phyloP scores from a whole-genome alignment of 2,329 filamentous ascomycete species.

The Dothideomycetes sp. region DNA sequence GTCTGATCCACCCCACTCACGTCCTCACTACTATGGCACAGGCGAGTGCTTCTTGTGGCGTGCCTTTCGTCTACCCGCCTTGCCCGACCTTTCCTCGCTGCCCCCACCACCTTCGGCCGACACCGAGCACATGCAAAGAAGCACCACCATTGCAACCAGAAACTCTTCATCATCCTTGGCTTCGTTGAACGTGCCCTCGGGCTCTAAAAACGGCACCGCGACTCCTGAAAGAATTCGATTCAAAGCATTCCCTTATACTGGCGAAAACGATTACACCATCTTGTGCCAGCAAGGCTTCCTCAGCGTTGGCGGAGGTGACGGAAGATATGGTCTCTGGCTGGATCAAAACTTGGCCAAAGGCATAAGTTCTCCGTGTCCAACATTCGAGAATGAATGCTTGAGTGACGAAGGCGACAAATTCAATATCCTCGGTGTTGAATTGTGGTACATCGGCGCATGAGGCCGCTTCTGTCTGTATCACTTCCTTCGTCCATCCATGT shows the following conservation, averaged over 20 bases:
- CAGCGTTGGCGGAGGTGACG: constrained; percentile 76
- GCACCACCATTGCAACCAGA: constrained; percentile 46
- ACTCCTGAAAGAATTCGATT: constrained; percentile 75
- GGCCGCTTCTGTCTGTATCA: not conserved
- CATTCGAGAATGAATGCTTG: constrained; percentile 88
- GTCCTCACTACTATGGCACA: constrained; percentile 82
- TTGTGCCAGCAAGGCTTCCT: constrained; percentile 80
- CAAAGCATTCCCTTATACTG: constrained; percentile 94
- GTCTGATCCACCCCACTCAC: constrained; percentile 74
- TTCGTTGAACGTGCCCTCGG: constrained; percentile 18
- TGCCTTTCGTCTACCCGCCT: constrained; percentile 54
- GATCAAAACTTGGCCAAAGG: constrained; percentile 78
- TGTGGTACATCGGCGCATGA: constrained; percentile 75
- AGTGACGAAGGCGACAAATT: constrained; percentile 93
- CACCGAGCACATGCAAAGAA: constrained; percentile 51
- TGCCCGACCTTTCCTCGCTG: constrained; percentile 45
- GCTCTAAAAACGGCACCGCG: constrained; percentile 36
- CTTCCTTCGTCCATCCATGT: not conserved
- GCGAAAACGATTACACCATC: constrained; percentile 93
- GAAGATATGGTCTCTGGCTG: constrained; percentile 88
- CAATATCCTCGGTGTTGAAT: constrained; percentile 77
- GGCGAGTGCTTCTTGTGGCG: constrained; percentile 94
- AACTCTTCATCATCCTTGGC: constrained; percentile 21
- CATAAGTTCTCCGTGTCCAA: constrained; percentile 73
- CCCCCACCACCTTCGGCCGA: constrained; percentile 63